Evolutionary conservation across 225 moss, liverwort and hornwort species (phyloP), one percentile per base, ranked within the genome.

Genomic region (Pleurozium schreberi): DNA sequence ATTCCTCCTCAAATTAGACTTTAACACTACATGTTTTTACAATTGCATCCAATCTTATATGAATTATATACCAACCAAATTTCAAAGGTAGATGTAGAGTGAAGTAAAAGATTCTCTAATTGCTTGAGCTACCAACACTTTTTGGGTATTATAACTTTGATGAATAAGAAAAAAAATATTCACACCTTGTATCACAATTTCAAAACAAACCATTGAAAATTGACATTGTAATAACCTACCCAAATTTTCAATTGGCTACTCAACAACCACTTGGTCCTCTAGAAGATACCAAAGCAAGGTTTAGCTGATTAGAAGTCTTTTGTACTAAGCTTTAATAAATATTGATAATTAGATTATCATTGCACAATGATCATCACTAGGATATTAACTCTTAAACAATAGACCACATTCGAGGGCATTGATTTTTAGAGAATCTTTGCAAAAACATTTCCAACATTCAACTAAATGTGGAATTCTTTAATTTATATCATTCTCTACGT

Each of bases 1-100:
- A 20, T 3, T 7, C 18, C 45, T 28, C 11, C 5, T 31, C 7
- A 1, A 75, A 4, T 49, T 4, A 33, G 7, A n/a, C 19, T 49
- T 47, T 30, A 11, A 1, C 6, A 10, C 30, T 18, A 30, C 1
- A 10, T 4, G 6, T 6, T 25, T 5, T 18, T 3, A 45, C 2
- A 73, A 6, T 5, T 45, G 2, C 18, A 47, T 11, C 11, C 0
- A 18, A 18, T 47, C 30, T 47, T 11, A 11, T 47, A 47, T 6
- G 1, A 74, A 47, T 18, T 47, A 47, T 2, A 15, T 30, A 18
- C 17, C 6, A 3, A 1, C 8, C 14, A 69, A 45, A 45, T 28
- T 73, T 73, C 18, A 71, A 5, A 43, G 10, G 28, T 28, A 73
- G 28, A 30, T 73, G 73, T 45, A 1, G 17, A 45, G 1, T 28